Base-by-base conservation (phyloP, 306 rosid genomes). In the Corylus heterophylla region DNA sequence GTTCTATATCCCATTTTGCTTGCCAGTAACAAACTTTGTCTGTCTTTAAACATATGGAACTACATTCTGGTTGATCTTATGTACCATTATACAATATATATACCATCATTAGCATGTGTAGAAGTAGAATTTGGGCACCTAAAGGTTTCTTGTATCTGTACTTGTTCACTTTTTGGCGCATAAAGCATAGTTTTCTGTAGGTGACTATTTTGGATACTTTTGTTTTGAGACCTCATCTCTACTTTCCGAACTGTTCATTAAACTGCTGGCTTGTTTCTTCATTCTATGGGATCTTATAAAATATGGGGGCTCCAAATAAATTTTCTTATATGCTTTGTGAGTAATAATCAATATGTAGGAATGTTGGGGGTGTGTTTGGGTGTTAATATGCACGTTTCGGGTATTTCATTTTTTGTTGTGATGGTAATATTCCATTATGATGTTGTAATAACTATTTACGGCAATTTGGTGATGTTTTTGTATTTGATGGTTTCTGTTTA, bases 341-440 rank as follows among this genome's bases (percentile, higher is more conserved):
- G 64, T 79, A 18, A 54, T 61, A 54, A 8, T 67, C 37, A 78
- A 58, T 63, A 35, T 59, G 51, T 69, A 17, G 17, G 37, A 62
- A 39, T n/a, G 64, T 64, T 69, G 17, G 39, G 74, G 54, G 49
- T 45, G 71, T 82, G 66, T 74, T 61, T 54, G 72, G 59, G 74
- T 86, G 17, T 80, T 17, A 31, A 12, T 80, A 54, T 75, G 17
- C 73, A 3, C n/a, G 50, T 14, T 66, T 78, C 58, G 66, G 71
- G 54, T 16, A 51, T 39, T 63, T 48, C 62, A 22, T 73, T 71
- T 58, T 48, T 64, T 73, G 69, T 87, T 76, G 42, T 54, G 58
- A 45, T 63, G 14, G 44, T 68, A 62, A 79, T 59, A 69, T 79
- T 80, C 35, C 75, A 5, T 49, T 48, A 14, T 69, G 73, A 22